Evolutionary conservation across 2,329 filamentous ascomycete species (phyloP), one percentile per base, ranked within the genome.

Genomic region (Penicillium sp.): DNA sequence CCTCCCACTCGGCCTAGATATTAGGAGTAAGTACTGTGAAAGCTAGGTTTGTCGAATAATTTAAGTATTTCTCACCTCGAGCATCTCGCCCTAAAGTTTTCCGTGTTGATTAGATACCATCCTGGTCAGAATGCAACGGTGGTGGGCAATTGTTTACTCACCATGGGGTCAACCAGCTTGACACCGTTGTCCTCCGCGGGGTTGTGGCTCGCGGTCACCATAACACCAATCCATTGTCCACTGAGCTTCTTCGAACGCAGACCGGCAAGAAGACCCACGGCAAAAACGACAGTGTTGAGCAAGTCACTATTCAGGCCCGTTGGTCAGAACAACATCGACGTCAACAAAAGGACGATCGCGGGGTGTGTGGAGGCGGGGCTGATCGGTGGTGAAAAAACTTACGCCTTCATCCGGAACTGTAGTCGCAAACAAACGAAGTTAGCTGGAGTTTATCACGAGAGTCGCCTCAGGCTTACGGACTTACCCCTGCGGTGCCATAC

Each of bases 141-240:
- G 2, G 34, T 20, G 21, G 30, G 8, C 27, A 36, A 49, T 59
- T 53, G 44, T 55, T 55, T 51, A 64, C 68, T 60, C 51, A 86
- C 84, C 87, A 96, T 89, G 10, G 94, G 94, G 73, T 99, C 94
- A 58, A 99, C 91, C 62, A 99, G 85, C 82, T 96, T 96, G 72
- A 96, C 88, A 45, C 91, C 91, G 73, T 96, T 96, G 75, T 96
- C 91, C 63, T 85, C 82, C 27, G 91, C 88, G 15, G 90, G 90
- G 75, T 96, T 96, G 80, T 96, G 91, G 67, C 90, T 95, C 56
- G 91, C 91, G 34, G 91, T 96, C 72, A 96, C 89, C 91, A 96
- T 96, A 62, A 99, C 88, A 68, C 94, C 94, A 68, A 99, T 96
- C 64, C 90, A 88, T 78, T 95, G 90, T 59, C 91, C 88, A 71